Conservation (phyloP, 1,284 basidiomycete species). For the Naganishia liquefaciens region DNA sequence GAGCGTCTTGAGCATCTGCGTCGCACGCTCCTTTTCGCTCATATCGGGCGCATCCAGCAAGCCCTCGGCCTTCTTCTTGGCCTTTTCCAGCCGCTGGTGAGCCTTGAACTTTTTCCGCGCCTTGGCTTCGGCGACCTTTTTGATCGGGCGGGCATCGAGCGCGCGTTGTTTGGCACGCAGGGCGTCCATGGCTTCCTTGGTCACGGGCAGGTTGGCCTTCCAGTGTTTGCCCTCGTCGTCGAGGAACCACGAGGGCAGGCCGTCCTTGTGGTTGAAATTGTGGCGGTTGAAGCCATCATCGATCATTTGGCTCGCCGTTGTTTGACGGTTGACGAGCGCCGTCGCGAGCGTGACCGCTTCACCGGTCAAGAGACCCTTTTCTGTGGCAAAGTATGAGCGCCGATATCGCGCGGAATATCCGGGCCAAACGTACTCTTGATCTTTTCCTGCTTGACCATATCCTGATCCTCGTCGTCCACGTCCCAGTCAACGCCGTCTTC, state of each 20-base stretch:
- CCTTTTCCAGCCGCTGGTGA: constrained; percentile 80
- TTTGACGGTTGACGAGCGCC: constrained; percentile 86
- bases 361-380: constrained; percentile 80
- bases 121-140: constrained; percentile 98
- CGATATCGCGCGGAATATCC: constrained; percentile 10
- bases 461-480: constrained; percentile 73
- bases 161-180: constrained; percentile 89
- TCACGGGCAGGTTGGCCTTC: constrained; percentile 91
- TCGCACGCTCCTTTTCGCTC: constrained; percentile 91
- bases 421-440: constrained; percentile 64
- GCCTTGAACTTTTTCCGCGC: constrained; percentile 94
- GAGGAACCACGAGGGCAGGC: constrained; percentile 91
- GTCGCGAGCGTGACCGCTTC: constrained; percentile 93
- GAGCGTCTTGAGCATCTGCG: constrained; percentile 89
- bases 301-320: constrained; percentile 82
- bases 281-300: constrained; percentile 96
- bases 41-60: constrained; percentile 87
- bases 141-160: constrained; percentile 95
- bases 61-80: constrained; percentile 94
- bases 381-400: constrained; percentile 55
- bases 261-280: constrained; percentile 87
- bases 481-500: constrained; percentile 75
- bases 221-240: constrained; percentile 94
- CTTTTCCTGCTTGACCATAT: constrained; percentile 68
- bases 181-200: constrained; percentile 88